Conservation (phyloP, 2,329 filamentous ascomycete species). For the Epichloe amarillans region DNA sequence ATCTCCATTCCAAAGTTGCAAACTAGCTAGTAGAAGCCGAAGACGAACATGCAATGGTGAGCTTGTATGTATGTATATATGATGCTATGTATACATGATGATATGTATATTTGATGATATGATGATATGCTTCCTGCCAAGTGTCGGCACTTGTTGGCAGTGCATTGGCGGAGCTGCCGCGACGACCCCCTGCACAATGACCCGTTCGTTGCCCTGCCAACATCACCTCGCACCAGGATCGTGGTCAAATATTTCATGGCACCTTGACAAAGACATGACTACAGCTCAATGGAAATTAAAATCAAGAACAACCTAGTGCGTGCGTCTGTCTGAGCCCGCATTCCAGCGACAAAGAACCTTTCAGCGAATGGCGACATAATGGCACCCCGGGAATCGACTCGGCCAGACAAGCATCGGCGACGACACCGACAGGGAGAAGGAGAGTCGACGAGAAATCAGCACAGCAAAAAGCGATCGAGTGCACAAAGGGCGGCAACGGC, state of each 20-base stretch:
- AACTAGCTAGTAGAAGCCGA: too few species aligned
- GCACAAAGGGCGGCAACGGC: slow-evolving; percentile 19
- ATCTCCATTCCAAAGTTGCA: too few species aligned
- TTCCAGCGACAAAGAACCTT: slow-evolving; percentile 2
- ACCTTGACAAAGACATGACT: not conserved
- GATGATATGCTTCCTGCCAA: too few species aligned
- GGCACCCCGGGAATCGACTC: slow-evolving; percentile 7
- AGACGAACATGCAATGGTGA: too few species aligned
- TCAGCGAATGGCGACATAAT: not conserved
- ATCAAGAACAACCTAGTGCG: not conserved
- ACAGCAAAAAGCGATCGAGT: slow-evolving; percentile 22
- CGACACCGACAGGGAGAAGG: slow-evolving; percentile 16
- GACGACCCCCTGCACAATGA: not conserved
- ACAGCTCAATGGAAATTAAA: not conserved
- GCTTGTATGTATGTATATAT: too few species aligned
- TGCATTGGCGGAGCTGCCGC: not conserved
- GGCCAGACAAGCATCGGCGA: slow-evolving; percentile 10
- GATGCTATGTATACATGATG: too few species aligned
- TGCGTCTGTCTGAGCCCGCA: slow-evolving; percentile 6
- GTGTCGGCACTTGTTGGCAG: too few species aligned
- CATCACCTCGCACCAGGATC: not conserved
- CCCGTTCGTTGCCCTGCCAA: slow-evolving; percentile 6
- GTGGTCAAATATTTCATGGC: not conserved
- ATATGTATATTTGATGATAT: too few species aligned
- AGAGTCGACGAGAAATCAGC: slow-evolving; percentile 20